Evolutionary conservation across 352 stramenopile genomes (phyloP), one percentile per base, ranked within the genome.

Genomic region (Chloridella minuta): DNA sequence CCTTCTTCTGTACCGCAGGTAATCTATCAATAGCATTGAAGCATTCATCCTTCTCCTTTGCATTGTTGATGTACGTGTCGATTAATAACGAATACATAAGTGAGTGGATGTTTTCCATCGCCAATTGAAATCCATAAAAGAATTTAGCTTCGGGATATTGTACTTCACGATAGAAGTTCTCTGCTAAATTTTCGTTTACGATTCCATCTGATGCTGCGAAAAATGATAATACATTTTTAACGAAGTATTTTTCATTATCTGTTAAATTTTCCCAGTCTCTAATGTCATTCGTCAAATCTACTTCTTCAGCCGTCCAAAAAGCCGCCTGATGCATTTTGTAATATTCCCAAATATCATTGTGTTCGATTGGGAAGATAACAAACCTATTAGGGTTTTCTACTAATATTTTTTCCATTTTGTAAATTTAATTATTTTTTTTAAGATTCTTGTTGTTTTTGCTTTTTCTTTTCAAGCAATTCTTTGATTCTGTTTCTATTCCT

Each of bases 71-170:
- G 89, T 98, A 98, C 22, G 95, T 98, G 90, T 98, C 96, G 89
- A 99, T 98, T n/a, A 99, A 91, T 21, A 99, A 92, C 87, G 92
- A 97, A 90, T 99, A 99, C 16, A 98, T 96, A n/a, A n/a, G n/a
- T n/a, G n/a, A n/a, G 91, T 99, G 96, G 89, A 99, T 99, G 90
- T 98, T 98, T 89, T 99, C 96, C 80, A 99, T 98, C 23, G 96
- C 96, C 89, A 98, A 98, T n/a, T 66, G 96, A 89, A 99, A 99
- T 51, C 96, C 95, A 89, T 99, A 99, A 89, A 98, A 98, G 90
- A 94, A 98, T n/a, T n/a, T n/a, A n/a, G n/a, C n/a, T n/a, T n/a
- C n/a, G n/a, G n/a, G n/a, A n/a, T n/a, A n/a, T n/a, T n/a, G n/a
- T n/a, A n/a, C n/a, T 96, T 0, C 94, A 91, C 22, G 95, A 91